Percentiles rank a stretch among this genome's conserved stretches.
Conservation (phyloP, 108 stramenopile genomes). For the Cylindrotheca closterium region DNA sequence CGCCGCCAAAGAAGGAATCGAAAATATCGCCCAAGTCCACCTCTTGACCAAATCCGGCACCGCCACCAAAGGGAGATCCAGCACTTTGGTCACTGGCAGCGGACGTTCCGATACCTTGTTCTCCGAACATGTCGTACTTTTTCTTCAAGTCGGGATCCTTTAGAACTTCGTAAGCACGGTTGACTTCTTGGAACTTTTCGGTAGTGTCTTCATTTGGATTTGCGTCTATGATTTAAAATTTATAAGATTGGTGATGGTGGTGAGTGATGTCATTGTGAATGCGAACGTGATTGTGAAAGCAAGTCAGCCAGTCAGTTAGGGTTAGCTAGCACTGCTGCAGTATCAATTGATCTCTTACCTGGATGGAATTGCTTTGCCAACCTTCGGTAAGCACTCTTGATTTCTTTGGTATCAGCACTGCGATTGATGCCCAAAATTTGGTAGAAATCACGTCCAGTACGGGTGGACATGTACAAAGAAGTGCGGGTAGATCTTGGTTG, state of each 20-base stretch:
- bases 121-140: conserved; percentile 90
- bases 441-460: conserved; percentile 78
- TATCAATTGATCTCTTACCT: conserved; percentile 35
- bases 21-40: conserved; percentile 96
- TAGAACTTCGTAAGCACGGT: conserved; percentile 91
- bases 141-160: conserved; percentile 83
- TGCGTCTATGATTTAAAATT: conserved; percentile 49
- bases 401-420: conserved; percentile 67
- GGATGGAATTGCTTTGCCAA: conserved; percentile 84
- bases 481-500: conserved; percentile 18
- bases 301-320: neutral
- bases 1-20: conserved; percentile 90
- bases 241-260: neutral
- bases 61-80: conserved; percentile 56
- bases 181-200: conserved; percentile 79
- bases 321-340: neutral
- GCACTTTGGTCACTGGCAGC: conserved; percentile 40
- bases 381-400: conserved; percentile 87
- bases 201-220: conserved; percentile 79
- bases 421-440: conserved; percentile 68
- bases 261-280: neutral
- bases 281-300: neutral
- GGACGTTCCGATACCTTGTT: conserved; percentile 72
- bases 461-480: conserved; percentile 72
- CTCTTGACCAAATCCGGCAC: conserved; percentile 79